Base-by-base conservation (phyloP, 129 eudicot species). In the Helichrysum umbraculigerum region DNA sequence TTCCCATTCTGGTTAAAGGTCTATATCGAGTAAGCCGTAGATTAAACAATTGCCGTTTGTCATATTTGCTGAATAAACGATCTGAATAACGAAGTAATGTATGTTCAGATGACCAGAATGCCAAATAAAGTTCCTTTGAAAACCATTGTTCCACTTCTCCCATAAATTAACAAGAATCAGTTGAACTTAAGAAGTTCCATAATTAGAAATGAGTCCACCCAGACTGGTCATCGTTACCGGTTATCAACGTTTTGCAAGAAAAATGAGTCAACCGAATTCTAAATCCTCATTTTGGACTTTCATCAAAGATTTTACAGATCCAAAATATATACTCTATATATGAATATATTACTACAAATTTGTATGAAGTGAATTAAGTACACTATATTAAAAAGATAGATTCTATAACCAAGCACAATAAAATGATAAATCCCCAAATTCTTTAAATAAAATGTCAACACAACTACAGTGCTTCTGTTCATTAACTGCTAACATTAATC, bases 301-400 rank as follows among this genome's bases (percentile, higher is more conserved):
- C 68, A 79, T 8, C 58, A 63, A 79, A 73, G 30, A 73, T 5
- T 16, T 73, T 66, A 66, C 51, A 66, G 79, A 79, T 71, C 79
- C 3, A 12, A 12, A 12, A 47, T 12, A 16, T 44, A 16, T 44
- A 44, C 52, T 44, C 1, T 44, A 25, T 25, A 25, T 25, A 25
- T 25, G 28, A 0, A 25, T 44, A 44, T 39, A 29, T 11, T 62
- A n/a, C n/a, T n/a, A n/a, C n/a, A n/a, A 21, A 10, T 41, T 11
- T 57, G n/a, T 72, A 0, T 57, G 28, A 3, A 47, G n/a, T 11
- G 14, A 47, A 12, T 5, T 47, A 21, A 30, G 4, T 47, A 19
- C 30, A 11, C 33, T 37, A 25, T 29, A 33, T 52, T 17, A 35
- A 3, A 5, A 69, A 39, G 4, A n/a, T 69, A 4, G 8, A 42